A percentile compares a stretch with the other conserved stretches of the same genome.
Conservation (phyloP, 352 stramenopile species). For the Phytophthora citricola region DNA sequence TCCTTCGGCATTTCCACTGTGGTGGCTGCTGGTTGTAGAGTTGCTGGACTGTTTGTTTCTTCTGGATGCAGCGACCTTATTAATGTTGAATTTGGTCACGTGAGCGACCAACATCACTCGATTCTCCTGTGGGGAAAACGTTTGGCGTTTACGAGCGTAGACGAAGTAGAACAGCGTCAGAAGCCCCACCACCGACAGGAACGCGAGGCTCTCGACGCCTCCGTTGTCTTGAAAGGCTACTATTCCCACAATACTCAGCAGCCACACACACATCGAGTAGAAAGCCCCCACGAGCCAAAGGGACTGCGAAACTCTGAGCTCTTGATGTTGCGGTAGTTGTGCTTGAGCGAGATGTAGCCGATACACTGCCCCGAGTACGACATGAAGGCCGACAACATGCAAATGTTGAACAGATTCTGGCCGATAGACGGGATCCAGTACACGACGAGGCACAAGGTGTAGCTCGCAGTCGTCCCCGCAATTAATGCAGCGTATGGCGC, state of each 20-base stretch:
- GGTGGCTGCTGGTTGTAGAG: constrained; percentile 6
- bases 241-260: constrained; percentile 36
- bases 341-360: constrained; percentile 54
- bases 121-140: constrained; percentile 49
- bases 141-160: constrained; percentile 46
- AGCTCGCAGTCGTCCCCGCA: constrained; percentile 36
- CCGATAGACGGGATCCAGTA: constrained; percentile 34
- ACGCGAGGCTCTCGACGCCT: constrained; percentile 27
- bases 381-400: constrained; percentile 43
- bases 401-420: constrained; percentile 44
- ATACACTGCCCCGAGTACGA: constrained; percentile 52
- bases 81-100: constrained; percentile 52
- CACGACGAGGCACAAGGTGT: constrained; percentile 42
- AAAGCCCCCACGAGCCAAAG: constrained; percentile 41
- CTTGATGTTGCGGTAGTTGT: constrained; percentile 51
- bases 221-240: constrained; percentile 38
- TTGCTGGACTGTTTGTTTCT: constrained; percentile 9
- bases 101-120: constrained; percentile 52
- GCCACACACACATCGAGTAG: constrained; percentile 42
- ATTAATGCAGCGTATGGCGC: constrained; percentile 35
- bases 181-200: constrained; percentile 24
- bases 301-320: constrained; percentile 50
- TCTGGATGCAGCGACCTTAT: constrained; percentile 27
- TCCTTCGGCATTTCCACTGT: constrained; percentile 10
- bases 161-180: constrained; percentile 46